These are phyloP conservation scores for Nannochloropsis gaditana DNA, from an alignment of 108 stramenopile species.

Conservation along the genomic window DNA sequence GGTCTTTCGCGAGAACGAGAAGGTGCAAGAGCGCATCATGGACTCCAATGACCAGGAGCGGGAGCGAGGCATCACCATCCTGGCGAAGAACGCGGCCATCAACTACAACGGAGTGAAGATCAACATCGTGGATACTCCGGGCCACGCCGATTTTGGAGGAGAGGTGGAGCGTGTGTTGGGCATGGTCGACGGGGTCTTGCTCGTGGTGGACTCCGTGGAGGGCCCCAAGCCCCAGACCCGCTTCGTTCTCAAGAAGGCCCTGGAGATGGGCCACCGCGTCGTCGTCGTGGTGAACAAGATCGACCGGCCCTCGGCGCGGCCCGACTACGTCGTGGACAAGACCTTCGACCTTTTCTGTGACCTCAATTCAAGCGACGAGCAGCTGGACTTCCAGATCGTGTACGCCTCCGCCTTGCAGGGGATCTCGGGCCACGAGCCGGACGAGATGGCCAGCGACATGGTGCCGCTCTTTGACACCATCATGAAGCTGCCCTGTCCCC, in stretches of 20 bases:
- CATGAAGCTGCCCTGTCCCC: constrained; percentile 46
- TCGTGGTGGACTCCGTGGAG: constrained; percentile 92
- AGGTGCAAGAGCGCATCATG: constrained; percentile 90
- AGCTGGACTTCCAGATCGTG: constrained; percentile 90
- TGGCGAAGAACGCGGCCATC: constrained; percentile 93
- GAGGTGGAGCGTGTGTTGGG: constrained; percentile 96
- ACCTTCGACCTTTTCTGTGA: constrained; percentile 96
- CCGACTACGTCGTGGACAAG: constrained; percentile 94
- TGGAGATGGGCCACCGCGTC: constrained; percentile 77
- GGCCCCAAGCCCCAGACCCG: constrained; percentile 98
- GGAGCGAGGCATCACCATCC: constrained; percentile 97
- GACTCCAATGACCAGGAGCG: constrained; percentile 93
- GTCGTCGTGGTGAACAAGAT: constrained; percentile 99
- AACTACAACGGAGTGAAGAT: constrained; percentile 82
- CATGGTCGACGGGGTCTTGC: constrained; percentile 95
- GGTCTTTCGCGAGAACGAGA: constrained; percentile 81
- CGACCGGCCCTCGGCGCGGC: constrained; percentile 90
- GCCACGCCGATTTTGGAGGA: constrained; percentile 97
- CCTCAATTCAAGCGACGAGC: constrained; percentile 88
- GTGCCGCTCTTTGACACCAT: constrained; percentile 76
- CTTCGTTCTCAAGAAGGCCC: constrained; percentile 95
- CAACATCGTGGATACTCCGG: constrained; percentile 98
- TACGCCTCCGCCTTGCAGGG: constrained; percentile 91
- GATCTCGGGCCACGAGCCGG: constrained; percentile 71
- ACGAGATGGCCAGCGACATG: constrained; percentile 72